phyloP scores from a whole-genome alignment of 345 rosid species.

The Diplotaxis tenuifolia region DNA sequence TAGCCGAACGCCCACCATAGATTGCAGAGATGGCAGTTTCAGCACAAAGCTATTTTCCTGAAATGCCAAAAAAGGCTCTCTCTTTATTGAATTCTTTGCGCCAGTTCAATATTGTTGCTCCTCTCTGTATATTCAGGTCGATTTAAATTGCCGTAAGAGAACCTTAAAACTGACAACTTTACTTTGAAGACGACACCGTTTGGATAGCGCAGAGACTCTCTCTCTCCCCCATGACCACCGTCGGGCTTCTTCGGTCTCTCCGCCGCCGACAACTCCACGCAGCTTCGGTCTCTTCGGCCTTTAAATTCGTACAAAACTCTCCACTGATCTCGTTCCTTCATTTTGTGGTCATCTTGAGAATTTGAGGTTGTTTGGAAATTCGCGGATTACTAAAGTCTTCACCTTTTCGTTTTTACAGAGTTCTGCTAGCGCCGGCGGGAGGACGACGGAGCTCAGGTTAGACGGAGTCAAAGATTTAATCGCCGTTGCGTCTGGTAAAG shows the following conservation, averaged over 20 bases:
- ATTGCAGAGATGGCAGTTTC: no score
- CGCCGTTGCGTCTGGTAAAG: constrained; percentile 95
- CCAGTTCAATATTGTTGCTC: not conserved
- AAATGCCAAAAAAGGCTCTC: no score
- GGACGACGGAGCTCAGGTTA: constrained; percentile 56
- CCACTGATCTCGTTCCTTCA: not conserved
- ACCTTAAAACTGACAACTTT: no score
- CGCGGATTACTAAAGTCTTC: not conserved
- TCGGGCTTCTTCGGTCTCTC: constrained; percentile 24
- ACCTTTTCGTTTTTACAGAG: constrained; percentile 10
- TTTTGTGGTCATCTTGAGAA: not conserved
- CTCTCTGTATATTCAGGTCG: not conserved
- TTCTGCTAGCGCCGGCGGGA: constrained; percentile 36
- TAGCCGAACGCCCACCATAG: no score
- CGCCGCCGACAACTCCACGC: constrained; percentile 13
- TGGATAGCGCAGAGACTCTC: not conserved
- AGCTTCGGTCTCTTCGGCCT: not conserved
- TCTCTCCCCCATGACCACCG: constrained; percentile 19
- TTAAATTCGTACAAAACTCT: not conserved
- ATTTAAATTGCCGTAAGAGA: no score
- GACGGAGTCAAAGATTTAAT: constrained; percentile 78
- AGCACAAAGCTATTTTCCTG: not conserved
- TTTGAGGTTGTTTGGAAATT: not conserved
- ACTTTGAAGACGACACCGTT: not conserved
- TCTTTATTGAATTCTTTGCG: no score